phyloP scores from a whole-genome alignment of 108 stramenopile species.

The Nitzschia sp. region DNA sequence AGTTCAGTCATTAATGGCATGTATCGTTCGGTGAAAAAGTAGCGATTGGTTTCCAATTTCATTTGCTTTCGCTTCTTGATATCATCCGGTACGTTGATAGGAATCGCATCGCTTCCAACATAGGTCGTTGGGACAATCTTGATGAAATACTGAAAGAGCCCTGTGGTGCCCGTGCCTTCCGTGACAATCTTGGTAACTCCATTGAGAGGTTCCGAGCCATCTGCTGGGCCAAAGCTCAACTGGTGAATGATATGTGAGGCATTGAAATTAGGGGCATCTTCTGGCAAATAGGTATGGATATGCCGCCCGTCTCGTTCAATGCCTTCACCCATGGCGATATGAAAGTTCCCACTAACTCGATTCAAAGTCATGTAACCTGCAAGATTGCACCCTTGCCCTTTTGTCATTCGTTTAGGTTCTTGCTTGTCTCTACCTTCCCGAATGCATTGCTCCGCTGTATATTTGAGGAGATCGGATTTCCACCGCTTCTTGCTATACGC shows the following conservation, averaged over 20 bases:
- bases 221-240: slow-evolving; percentile 84
- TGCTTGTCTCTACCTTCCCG: slow-evolving; percentile 74
- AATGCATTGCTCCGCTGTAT: slow-evolving; percentile 92
- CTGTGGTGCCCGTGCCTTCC: slow-evolving; percentile 76
- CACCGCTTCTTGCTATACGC: slow-evolving; percentile 84
- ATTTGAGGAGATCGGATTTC: slow-evolving; percentile 64
- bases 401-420: slow-evolving; percentile 64
- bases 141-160: slow-evolving; percentile 95
- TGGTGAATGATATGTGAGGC: slow-evolving; percentile 92
- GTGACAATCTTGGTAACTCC: slow-evolving; percentile 74
- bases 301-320: slow-evolving; percentile 92
- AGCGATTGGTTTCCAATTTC: slow-evolving; percentile 78
- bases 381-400: slow-evolving; percentile 92
- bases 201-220: slow-evolving; percentile 59
- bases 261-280: slow-evolving; percentile 93
- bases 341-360: slow-evolving; percentile 96
- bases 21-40: slow-evolving; percentile 89
- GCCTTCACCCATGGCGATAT: slow-evolving; percentile 97
- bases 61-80: neutral
- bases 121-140: slow-evolving; percentile 92
- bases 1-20: slow-evolving; percentile 84
- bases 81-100: neutral
- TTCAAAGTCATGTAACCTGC: slow-evolving; percentile 92
- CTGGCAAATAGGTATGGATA: slow-evolving; percentile 85
- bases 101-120: slow-evolving; percentile 37